Evolutionary conservation across 164 flowering plant genomes (phyloP), one percentile per base, ranked within the genome.

Genomic region (Macadamia integrifolia): DNA sequence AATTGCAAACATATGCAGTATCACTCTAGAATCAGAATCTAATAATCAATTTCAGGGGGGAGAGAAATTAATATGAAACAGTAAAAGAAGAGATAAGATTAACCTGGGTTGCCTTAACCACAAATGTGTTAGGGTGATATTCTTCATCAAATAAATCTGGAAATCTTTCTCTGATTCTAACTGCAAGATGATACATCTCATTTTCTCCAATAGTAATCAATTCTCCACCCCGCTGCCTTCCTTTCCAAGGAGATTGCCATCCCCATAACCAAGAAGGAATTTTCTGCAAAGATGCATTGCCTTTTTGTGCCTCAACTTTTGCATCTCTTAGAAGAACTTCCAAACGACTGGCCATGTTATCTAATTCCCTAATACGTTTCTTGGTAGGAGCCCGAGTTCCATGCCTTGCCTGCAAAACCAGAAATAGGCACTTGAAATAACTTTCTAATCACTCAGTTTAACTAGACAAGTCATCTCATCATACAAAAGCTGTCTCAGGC

Each of bases 311-410:
- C 44, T 56, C 32, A 12, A 6, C 23, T 72, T 80, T 81, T 9
- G 82, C 95, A 70, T 80, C 81, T 57, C 67, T 78, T 62, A 87
- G 14, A 71, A 92, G 91, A 55, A 65, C 74, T 66, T 87, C 75
- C 61, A 92, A 55, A 48, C 75, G 86, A 71, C 59, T 53, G 49
- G 86, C 81, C 78, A 94, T 78, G 43, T 62, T 74, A 48, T 90
- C 86, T 44, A 94, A 74, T 79, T 87, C 89, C 71, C 71, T 87
- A 58, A 92, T 81, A 60, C 90, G 84, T 61, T 88, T 90, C 82
- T 88, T 92, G 31, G 98, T 92, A 43, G 99, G 99, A 55, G 96
- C 75, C 61, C 99, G 92, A 28, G 98, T 92, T 65, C 98, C 99
- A 80, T 92, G 98, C 80, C 98, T 87, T 65, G 98, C 94, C 99